phyloP scores from a whole-genome alignment of 805 yeast species.

The Sugiyamaella lignohabitans region DNA sequence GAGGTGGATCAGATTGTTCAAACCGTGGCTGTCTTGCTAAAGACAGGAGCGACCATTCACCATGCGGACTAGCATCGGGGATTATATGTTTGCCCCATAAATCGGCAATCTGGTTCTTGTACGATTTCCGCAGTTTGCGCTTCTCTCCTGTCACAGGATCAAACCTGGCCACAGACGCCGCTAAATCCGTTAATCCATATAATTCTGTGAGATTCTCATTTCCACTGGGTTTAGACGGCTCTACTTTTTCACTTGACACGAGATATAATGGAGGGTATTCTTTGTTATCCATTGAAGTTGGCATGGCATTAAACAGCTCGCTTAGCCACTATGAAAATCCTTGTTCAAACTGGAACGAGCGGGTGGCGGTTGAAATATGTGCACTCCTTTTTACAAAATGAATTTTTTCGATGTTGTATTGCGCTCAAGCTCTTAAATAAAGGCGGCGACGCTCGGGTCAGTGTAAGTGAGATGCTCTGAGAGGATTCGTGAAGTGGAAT shows the following conservation, averaged over 20 bases:
- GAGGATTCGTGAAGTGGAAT: no score
- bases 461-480: no score
- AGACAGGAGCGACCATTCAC: constrained; percentile 22
- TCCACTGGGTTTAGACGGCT: constrained; percentile 42
- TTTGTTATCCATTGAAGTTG: constrained; percentile 7
- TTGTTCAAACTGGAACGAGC: no score
- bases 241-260: constrained; percentile 7
- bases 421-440: no score
- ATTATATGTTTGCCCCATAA: constrained; percentile 55
- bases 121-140: constrained; percentile 86
- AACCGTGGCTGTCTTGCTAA: constrained; percentile 24
- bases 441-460: no score
- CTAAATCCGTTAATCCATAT: constrained; percentile 61
- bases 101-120: constrained; percentile 85
- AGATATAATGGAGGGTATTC: constrained; percentile 5
- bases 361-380: no score
- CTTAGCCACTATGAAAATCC: no score
- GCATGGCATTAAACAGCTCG: no score
- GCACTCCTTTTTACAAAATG: no score
- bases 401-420: no score
- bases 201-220: constrained; percentile 60
- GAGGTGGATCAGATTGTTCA: constrained; percentile 16
- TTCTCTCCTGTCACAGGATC: constrained; percentile 88
- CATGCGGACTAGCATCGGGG: constrained; percentile 6
- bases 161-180: constrained; percentile 76